A percentile compares a stretch with the other conserved stretches of the same genome.
phyloP scores from a whole-genome alignment of 495 filamentous ascomycete genomes.

The Coniosporium apollinis region DNA sequence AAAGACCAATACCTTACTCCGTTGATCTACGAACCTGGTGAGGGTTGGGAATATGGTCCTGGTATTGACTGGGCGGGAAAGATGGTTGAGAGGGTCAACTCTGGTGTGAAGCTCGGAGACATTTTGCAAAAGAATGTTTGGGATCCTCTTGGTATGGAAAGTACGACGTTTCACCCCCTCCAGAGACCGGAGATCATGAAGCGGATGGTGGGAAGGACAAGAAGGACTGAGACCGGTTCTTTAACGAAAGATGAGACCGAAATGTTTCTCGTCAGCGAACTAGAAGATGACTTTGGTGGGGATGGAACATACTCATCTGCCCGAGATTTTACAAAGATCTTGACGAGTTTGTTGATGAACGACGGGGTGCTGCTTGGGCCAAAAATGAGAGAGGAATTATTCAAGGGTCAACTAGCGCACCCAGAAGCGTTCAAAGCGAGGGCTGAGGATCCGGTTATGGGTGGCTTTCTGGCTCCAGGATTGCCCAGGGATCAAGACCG shows the following conservation, averaged over 20 bases:
- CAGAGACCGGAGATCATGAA: constrained; percentile 21
- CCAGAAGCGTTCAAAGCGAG: background rate
- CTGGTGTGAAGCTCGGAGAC: too few relatives aligned
- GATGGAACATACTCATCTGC: background rate
- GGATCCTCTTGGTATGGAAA: constrained; percentile 25
- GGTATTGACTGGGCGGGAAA: constrained; percentile 16
- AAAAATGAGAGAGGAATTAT: background rate
- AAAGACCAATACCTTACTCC: constrained; percentile 10
- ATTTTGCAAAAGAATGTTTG: constrained; percentile 32
- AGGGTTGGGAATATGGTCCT: constrained; percentile 15
- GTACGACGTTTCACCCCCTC: constrained; percentile 27
- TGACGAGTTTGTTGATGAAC: background rate
- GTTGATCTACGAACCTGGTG: constrained; percentile 21
- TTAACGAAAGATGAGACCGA: constrained; percentile 10
- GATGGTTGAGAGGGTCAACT: constrained; percentile 7
- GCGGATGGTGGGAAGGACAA: constrained; percentile 17
- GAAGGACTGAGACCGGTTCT: background rate
- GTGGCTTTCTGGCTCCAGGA: background rate
- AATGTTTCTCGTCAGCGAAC: background rate
- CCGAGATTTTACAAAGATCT: background rate
- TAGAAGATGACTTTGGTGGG: background rate
- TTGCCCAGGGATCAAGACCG: background rate
- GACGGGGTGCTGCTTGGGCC: background rate
- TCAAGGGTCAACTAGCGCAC: background rate
- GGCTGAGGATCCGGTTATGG: background rate